A percentile compares a stretch with the other conserved stretches of the same genome.
Conservation (phyloP, 148 eudicot genomes). For the Spergularia bocconei region DNA sequence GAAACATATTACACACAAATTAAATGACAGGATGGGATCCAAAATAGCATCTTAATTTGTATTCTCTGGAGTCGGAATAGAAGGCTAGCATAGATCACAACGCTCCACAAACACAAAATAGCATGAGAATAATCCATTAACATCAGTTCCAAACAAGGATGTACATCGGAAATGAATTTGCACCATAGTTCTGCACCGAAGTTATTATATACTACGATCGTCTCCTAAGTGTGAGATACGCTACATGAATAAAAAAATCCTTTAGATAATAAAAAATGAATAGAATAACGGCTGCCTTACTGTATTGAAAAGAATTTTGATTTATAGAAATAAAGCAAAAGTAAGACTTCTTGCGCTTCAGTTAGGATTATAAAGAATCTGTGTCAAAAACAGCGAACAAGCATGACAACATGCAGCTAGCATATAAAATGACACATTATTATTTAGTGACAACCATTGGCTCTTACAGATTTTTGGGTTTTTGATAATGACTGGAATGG, state of each 20-base stretch:
- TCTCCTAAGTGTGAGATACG: background rate
- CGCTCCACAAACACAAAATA: background rate
- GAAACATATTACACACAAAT: background rate
- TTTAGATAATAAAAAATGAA: no score
- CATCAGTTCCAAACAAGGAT: background rate
- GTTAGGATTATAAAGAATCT: background rate
- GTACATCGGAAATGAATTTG: background rate
- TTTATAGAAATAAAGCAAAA: no score
- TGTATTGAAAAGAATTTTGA: no score
- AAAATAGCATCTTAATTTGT: background rate
- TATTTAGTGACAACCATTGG: background rate
- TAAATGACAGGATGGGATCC: background rate
- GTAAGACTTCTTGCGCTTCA: background rate
- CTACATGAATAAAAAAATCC: no score
- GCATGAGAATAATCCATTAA: background rate
- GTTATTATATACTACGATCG: background rate
- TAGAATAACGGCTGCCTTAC: no score
- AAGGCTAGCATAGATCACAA: background rate
- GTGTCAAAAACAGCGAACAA: background rate
- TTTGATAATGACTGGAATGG: no score
- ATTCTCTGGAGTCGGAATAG: background rate
- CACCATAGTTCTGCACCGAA: background rate
- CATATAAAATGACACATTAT: background rate
- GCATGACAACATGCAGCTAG: background rate
- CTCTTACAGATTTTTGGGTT: no score